These are phyloP conservation scores for Neurospora sp. DNA, from an alignment of 495 filamentous ascomycete species.

Conservation along the genomic window DNA sequence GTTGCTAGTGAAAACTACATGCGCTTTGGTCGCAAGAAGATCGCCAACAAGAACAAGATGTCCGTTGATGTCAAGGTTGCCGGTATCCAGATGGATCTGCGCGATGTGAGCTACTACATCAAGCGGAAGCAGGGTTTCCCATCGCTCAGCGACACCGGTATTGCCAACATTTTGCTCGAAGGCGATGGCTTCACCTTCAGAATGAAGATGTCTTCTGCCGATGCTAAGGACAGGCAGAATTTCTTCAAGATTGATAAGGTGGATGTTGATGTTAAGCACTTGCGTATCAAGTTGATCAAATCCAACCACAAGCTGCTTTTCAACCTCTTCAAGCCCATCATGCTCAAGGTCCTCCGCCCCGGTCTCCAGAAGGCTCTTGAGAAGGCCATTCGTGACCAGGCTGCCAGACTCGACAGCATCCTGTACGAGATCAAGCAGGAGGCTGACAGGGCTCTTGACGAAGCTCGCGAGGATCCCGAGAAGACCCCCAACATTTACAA, in stretches of 20 bases:
- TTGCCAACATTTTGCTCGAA: slow-evolving; percentile 83
- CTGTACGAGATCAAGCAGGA: slow-evolving; percentile 71
- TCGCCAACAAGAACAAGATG: slow-evolving; percentile 65
- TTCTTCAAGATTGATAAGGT: slow-evolving; percentile 95
- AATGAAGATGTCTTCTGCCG: slow-evolving; percentile 74
- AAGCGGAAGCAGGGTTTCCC: slow-evolving; percentile 96
- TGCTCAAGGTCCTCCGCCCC: slow-evolving; percentile 76
- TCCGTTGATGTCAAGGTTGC: slow-evolving; percentile 76
- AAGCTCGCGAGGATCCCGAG: slow-evolving; percentile 61
- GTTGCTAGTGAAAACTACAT: slow-evolving; percentile 90
- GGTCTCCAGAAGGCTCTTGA: slow-evolving; percentile 78
- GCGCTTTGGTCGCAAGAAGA: slow-evolving; percentile 83
- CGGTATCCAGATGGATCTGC: slow-evolving; percentile 79
- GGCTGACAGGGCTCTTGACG: slow-evolving; percentile 59
- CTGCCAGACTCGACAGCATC: slow-evolving; percentile 59
- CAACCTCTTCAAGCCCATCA: slow-evolving; percentile 73
- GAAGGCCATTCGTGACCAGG: slow-evolving; percentile 73
- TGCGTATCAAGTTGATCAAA: slow-evolving; percentile 85
- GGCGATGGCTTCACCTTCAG: slow-evolving; percentile 88
- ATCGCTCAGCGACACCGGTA: slow-evolving; percentile 73
- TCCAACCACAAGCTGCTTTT: slow-evolving; percentile 93
- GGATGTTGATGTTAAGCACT: slow-evolving; percentile 69
- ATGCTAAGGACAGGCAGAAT: slow-evolving; percentile 62
- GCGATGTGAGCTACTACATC: slow-evolving; percentile 90
- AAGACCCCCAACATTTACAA: slow-evolving; percentile 77